Conservation (phyloP, 139 green algal species). For the Trebouxia sp. region DNA sequence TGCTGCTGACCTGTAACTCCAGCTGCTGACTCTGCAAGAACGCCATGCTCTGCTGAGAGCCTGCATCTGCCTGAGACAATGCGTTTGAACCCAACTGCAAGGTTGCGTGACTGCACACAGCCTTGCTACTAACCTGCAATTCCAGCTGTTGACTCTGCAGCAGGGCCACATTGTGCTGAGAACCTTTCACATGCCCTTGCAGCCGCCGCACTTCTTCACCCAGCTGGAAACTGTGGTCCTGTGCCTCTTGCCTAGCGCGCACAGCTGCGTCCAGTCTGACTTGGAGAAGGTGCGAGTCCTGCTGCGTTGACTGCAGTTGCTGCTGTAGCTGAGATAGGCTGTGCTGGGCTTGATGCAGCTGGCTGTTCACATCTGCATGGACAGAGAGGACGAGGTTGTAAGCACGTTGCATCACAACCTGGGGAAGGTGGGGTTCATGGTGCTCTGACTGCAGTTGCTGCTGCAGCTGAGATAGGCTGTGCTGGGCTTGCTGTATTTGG, state of each 20-base stretch:
- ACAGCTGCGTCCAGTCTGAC: not conserved
- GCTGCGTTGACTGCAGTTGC: not conserved
- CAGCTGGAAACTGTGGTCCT: not conserved
- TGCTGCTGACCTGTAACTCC: not conserved
- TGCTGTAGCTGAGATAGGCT: not conserved
- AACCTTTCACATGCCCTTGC: not conserved
- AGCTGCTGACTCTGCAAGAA: conserved; percentile 20
- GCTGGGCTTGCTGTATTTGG: too few relatives aligned
- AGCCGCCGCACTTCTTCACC: not conserved
- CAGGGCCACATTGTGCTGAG: not conserved
- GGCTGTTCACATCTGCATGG: not conserved
- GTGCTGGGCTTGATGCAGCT: not conserved
- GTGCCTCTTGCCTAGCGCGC: not conserved
- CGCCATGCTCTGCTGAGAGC: not conserved
- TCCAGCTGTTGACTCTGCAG: conserved; percentile 16
- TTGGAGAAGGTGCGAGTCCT: not conserved
- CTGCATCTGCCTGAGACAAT: too few relatives aligned
- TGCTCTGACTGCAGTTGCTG: too few relatives aligned
- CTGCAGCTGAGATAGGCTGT: too few relatives aligned
- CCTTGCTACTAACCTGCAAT: not conserved
- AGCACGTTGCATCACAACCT: too few relatives aligned
- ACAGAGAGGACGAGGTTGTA: not conserved
- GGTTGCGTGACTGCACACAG: too few relatives aligned
- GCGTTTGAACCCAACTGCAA: too few relatives aligned
- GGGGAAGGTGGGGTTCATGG: too few relatives aligned